A percentile compares a stretch with the other conserved stretches of the same genome.
Evolutionary conservation across 2,329 filamentous ascomycete species (phyloP).

Genomic region (Cordyceps javanica): DNA sequence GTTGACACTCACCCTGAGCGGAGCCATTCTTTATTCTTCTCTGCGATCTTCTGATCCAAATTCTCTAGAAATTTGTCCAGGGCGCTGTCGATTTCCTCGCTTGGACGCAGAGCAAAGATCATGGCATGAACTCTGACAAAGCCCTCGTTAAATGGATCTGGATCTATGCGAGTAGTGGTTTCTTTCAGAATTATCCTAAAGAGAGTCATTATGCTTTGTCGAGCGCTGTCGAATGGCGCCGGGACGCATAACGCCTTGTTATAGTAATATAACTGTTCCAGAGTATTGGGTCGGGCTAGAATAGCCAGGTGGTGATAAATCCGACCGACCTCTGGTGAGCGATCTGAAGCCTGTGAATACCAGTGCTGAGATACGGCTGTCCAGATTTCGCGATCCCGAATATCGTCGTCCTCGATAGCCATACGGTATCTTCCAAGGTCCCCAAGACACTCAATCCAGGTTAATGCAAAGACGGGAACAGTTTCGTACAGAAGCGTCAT

Average conservation of each 20-base stretch:
- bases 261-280: constrained; percentile 70
- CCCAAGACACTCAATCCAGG: constrained; percentile 89
- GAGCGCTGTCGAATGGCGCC: constrained; percentile 59
- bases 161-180: constrained; percentile 27
- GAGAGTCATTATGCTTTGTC: constrained; percentile 63
- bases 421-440: constrained; percentile 79
- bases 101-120: constrained; percentile 49
- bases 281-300: constrained; percentile 59
- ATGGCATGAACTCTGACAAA: constrained; percentile 61
- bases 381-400: constrained; percentile 73
- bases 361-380: constrained; percentile 72
- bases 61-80: constrained; percentile 43
- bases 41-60: constrained; percentile 52
- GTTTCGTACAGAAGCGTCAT: constrained; percentile 84
- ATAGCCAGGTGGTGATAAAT: constrained; percentile 88
- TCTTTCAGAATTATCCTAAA: constrained; percentile 52
- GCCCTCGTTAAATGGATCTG: constrained; percentile 42
- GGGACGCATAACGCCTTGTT: constrained; percentile 63
- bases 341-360: constrained; percentile 79
- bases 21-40: constrained; percentile 45
- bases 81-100: constrained; percentile 40
- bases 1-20: constrained; percentile 33
- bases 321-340: constrained; percentile 66
- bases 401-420: constrained; percentile 82
- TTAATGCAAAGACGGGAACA: constrained; percentile 74